A percentile compares a stretch with the other conserved stretches of the same genome.
These are phyloP conservation scores for Penicillium rolfsii DNA, from an alignment of 2,329 filamentous ascomycete species.

Conservation along the genomic window DNA sequence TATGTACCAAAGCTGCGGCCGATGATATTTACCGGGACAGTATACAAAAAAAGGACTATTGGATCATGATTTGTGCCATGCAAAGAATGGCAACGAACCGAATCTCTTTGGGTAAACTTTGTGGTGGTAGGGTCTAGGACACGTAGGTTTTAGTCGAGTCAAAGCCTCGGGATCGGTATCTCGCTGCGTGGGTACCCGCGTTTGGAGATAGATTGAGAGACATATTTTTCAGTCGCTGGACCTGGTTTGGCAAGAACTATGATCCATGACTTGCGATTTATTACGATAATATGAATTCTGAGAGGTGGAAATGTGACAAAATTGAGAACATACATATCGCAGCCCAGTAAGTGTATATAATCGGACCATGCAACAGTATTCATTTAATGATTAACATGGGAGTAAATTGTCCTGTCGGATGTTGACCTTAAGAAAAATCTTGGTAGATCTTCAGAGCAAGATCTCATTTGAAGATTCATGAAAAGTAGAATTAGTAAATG, in stretches of 20 bases:
- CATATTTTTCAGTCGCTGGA: neutral
- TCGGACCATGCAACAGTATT: neutral
- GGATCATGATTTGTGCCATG: constrained; percentile 3
- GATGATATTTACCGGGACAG: neutral
- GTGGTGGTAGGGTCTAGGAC: constrained; percentile 10
- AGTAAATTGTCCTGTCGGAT: neutral
- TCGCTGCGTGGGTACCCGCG: constrained; percentile 5
- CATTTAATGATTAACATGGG: too few species aligned
- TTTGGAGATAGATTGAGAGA: neutral
- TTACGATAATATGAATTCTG: neutral
- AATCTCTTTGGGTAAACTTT: neutral
- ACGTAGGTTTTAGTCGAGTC: constrained; percentile 20
- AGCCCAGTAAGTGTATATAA: neutral
- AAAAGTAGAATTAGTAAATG: too few species aligned
- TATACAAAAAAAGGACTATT: neutral
- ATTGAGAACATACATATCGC: neutral
- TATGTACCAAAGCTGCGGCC: neutral
- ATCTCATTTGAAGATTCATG: too few species aligned
- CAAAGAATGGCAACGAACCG: neutral
- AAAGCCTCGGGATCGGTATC: constrained; percentile 20
- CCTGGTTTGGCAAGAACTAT: neutral
- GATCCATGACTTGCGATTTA: neutral
- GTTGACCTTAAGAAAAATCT: neutral
- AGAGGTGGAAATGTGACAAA: neutral
- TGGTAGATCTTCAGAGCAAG: neutral